Percentiles rank a stretch among this genome's conserved stretches.
These are phyloP conservation scores for Mycosphaerella sp. DNA, from an alignment of 2,329 filamentous ascomycete genomes.

Conservation along the genomic window DNA sequence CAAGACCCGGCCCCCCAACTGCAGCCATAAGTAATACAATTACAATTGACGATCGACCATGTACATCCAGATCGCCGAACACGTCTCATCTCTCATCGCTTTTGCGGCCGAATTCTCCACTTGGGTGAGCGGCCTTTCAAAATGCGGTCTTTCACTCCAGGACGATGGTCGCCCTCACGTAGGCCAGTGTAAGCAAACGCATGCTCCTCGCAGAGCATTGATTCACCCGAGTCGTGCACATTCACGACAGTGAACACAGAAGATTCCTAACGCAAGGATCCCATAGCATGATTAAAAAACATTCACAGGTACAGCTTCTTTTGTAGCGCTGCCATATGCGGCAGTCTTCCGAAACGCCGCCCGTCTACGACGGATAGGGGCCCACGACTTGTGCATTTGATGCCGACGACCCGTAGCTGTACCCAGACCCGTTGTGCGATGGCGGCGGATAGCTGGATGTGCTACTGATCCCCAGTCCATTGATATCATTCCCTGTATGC, in stretches of 20 bases:
- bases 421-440: constrained; percentile 20
- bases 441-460: constrained; percentile 24
- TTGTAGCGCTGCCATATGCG: too few relatives aligned
- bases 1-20: not conserved
- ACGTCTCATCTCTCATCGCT: constrained; percentile 2
- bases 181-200: too few relatives aligned
- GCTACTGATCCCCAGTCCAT: constrained; percentile 28
- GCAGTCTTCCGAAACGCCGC: not conserved
- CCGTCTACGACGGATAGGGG: constrained; percentile 15
- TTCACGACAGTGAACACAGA: too few relatives aligned
- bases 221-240: too few relatives aligned
- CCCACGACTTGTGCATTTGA: constrained; percentile 16
- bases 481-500: constrained; percentile 25
- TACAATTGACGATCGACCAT: constrained; percentile 4
- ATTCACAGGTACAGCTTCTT: not conserved
- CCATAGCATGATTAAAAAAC: too few relatives aligned
- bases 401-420: constrained; percentile 21
- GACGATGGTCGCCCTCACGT: too few relatives aligned
- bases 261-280: too few relatives aligned
- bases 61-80: not conserved
- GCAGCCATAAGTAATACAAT: constrained; percentile 1
- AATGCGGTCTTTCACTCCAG: not conserved
- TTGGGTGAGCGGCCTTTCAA: not conserved
- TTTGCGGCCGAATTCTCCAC: not conserved
- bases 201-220: too few relatives aligned